Evolutionary conservation across 805 yeast genomes (phyloP), one percentile per base, ranked within the genome.

Genomic region (Lipomyces sp.): DNA sequence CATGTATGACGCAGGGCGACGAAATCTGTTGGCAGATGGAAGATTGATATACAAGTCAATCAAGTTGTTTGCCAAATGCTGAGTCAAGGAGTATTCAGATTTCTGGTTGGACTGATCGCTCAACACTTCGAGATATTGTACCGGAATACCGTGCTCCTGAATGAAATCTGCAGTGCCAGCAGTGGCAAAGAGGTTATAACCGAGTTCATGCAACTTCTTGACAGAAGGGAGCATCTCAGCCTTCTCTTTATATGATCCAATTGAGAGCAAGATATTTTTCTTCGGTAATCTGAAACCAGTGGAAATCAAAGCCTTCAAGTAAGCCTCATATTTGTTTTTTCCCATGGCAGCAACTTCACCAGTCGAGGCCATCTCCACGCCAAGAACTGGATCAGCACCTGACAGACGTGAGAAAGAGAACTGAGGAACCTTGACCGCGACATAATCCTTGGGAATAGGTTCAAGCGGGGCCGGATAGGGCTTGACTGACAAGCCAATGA

Each of bases 321-420:
- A 95, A 30, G 99, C 99, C 82, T 96, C 99, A 77, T 92, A 93
- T 80, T 94, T 94, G 83, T 93, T 89, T 76, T 85, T 92, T 75
- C 99, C 99, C 77, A 95, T 94, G 70, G 96, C 86, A 59, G 99
- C 99, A 76, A 93, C 98, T 80, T 92, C 98, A 84, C 98, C 98
- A 69, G 98, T 94, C 37, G 98, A 94, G 24, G 98, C 97, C 98
- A 94, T 94, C 81, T 94, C 98, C 71, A 94, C 98, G 82, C 98
- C 98, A 72, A 94, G 83, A 69, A 94, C 92, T 62, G 98, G 98
- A 78, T 94, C 98, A 64, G 98, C 98, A 74, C 98, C 98, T 58
- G 97, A 90, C 73, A 94, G 85, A 79, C 98, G 88, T 37, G 98
- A 90, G 87, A 95, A 94, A 5, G 98, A 93, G 81, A 94, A 94